Evolutionary conservation across 305 asterid species (phyloP).

Genomic region (Solanum aculeatissimum): DNA sequence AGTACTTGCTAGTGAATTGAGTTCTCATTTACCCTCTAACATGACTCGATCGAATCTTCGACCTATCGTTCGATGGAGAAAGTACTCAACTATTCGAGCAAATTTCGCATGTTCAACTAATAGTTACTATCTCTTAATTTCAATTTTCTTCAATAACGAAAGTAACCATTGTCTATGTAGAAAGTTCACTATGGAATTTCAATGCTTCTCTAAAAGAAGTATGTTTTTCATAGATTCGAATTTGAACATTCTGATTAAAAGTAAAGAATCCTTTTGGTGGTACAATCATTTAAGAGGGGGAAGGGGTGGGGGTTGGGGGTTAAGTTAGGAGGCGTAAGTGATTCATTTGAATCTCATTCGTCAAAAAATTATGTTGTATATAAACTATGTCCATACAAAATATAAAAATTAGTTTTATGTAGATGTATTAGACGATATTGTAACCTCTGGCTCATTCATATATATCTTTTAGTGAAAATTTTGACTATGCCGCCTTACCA

Average conservation of each 20-base stretch:
- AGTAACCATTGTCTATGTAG: neutral
- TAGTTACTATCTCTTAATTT: neutral
- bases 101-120: neutral
- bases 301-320: neutral
- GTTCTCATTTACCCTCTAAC: neutral
- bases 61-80: neutral
- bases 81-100: neutral
- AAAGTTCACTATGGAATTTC: neutral
- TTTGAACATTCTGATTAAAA: neutral
- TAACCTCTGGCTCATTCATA: neutral
- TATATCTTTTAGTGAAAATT: neutral
- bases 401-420: neutral
- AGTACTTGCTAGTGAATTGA: neutral
- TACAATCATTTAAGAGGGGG: neutral
- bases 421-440: neutral
- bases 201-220: neutral
- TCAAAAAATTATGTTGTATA: neutral
- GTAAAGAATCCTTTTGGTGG: neutral
- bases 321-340: neutral
- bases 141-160: neutral
- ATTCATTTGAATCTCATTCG: neutral
- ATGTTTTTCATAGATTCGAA: rapidly evolving
- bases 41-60: rapidly evolving
- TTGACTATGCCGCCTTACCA: neutral
- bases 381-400: too few relatives aligned